Percentiles rank a stretch among this genome's conserved stretches.
These are phyloP conservation scores for Cryphonectria carpinicola DNA, from an alignment of 2,329 filamentous ascomycete species.

Conservation along the genomic window DNA sequence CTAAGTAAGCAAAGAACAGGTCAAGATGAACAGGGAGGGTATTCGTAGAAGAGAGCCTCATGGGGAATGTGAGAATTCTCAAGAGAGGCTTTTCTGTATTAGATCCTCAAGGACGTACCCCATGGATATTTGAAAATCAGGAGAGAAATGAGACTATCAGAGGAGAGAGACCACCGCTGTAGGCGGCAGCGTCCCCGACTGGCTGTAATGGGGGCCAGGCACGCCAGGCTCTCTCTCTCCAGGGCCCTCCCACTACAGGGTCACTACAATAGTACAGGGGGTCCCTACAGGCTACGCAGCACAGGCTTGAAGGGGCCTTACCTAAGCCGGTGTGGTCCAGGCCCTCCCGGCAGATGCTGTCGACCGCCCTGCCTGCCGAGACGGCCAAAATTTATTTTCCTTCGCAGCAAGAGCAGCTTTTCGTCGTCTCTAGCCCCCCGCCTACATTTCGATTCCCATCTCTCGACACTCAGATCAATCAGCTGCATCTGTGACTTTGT, in stretches of 20 bases:
- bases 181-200: slow-evolving; percentile 18
- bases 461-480: not conserved
- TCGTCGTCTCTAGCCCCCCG: not conserved
- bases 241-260: not conserved
- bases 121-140: not conserved
- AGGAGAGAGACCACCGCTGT: not conserved
- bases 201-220: not conserved
- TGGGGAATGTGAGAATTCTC: not conserved
- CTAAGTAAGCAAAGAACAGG: not conserved
- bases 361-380: slow-evolving; percentile 7
- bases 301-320: not conserved
- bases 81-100: not conserved
- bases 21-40: not conserved
- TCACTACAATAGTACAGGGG: not conserved
- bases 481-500: not conserved
- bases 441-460: not conserved
- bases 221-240: not conserved
- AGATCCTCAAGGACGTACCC: not conserved
- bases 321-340: slow-evolving; percentile 4
- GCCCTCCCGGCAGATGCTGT: not conserved
- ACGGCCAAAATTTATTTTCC: slow-evolving; percentile 15
- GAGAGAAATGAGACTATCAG: not conserved
- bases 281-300: not conserved
- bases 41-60: not conserved
- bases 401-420: not conserved